A percentile compares a stretch with the other conserved stretches of the same genome.
phyloP scores from a whole-genome alignment of 2,329 filamentous ascomycete species.

The Sporothrix curviconia region DNA sequence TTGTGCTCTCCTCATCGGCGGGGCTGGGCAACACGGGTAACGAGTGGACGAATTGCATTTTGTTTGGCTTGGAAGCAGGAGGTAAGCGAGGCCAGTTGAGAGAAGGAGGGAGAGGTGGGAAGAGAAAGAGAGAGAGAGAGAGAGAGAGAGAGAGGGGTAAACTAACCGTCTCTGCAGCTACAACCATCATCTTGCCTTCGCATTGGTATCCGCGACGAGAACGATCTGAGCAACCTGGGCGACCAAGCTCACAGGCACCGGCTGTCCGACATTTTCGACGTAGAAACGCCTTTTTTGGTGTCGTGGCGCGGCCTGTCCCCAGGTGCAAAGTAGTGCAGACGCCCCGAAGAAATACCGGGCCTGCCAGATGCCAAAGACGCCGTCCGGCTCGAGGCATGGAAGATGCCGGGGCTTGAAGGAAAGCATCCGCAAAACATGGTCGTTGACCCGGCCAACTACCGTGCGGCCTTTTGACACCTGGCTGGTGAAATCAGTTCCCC shows the following conservation, averaged over 20 bases:
- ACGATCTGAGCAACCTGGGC: slow-evolving; percentile 16
- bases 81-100: background rate
- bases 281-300: slow-evolving; percentile 13
- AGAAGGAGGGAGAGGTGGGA: background rate
- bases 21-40: slow-evolving; percentile 33
- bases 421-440: slow-evolving; percentile 16
- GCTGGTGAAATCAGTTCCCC: slow-evolving; percentile 8
- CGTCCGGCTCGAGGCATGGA: background rate
- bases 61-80: slow-evolving; percentile 29
- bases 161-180: slow-evolving; percentile 6
- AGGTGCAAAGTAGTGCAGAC: slow-evolving; percentile 15
- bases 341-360: slow-evolving; percentile 8
- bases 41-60: slow-evolving; percentile 30
- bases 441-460: slow-evolving; percentile 18
- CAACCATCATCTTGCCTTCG: slow-evolving; percentile 19
- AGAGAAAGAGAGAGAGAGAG: background rate
- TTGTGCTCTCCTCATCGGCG: slow-evolving; percentile 29
- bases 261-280: slow-evolving; percentile 13
- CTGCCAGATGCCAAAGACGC: background rate
- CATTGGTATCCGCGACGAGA: slow-evolving; percentile 20
- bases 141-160: background rate
- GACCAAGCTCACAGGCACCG: slow-evolving; percentile 8
- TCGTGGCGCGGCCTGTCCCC: slow-evolving; percentile 17
- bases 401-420: background rate
- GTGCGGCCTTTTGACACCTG: slow-evolving; percentile 18